These are phyloP conservation scores for Rhododendron henanense DNA, from an alignment of 148 eudicot genomes.

Conservation along the genomic window DNA sequence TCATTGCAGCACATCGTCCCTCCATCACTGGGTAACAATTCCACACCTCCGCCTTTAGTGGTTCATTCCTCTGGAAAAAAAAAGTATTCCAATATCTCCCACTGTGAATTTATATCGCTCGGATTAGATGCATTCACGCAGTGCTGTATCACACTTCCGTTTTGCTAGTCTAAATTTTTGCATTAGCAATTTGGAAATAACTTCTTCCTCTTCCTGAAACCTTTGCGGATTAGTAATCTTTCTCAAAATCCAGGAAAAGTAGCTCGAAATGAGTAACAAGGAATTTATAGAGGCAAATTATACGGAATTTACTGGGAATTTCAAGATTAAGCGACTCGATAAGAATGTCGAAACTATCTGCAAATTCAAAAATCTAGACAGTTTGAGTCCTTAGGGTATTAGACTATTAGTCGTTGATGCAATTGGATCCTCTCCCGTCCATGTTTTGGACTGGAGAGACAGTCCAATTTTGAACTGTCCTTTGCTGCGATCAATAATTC, in stretches of 20 bases:
- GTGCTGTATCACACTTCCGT: not conserved
- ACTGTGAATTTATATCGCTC: not conserved
- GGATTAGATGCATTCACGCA: not conserved
- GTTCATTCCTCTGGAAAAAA: not conserved
- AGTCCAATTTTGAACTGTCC: not conserved
- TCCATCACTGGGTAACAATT: slow-evolving; percentile 24
- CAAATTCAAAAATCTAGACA: not conserved
- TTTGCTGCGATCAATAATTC: not conserved
- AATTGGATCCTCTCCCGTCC: not conserved
- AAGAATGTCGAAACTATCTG: not conserved
- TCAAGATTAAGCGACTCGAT: not conserved
- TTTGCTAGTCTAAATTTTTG: not conserved
- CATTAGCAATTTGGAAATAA: not conserved
- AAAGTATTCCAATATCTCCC: not conserved
- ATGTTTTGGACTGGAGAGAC: not conserved
- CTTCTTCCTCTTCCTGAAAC: not conserved
- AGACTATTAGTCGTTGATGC: not conserved
- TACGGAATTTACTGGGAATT: not conserved
- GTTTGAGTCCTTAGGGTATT: not conserved
- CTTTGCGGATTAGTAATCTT: not conserved
- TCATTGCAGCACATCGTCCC: not conserved
- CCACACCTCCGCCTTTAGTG: not conserved
- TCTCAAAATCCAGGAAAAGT: not conserved
- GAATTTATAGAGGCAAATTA: not conserved
- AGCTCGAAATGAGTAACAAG: not conserved